Evolutionary conservation across 148 eudicot species (phyloP), one percentile per base, ranked within the genome.

Genomic region (Rheum nobile): DNA sequence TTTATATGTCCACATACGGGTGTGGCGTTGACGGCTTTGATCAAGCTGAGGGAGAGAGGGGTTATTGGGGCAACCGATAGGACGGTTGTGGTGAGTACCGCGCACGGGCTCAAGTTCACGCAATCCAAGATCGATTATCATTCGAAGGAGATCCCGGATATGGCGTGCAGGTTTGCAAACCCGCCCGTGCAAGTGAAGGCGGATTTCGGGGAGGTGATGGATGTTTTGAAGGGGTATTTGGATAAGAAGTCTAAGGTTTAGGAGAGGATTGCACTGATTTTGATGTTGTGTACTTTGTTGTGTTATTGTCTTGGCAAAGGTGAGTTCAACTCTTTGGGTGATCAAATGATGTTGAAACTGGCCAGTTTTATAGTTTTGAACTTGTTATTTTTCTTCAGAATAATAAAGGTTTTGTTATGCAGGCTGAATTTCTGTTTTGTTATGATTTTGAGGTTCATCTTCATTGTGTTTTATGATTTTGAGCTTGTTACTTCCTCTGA

Each of bases 1-100:
- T 94, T 94, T 74, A 90, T 91, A 2, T 94, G 97, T 77, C 98
- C 98, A 2, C 98, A 94, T 71, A 94, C 98, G 5, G 98, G 98
- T 32, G 98, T 94, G 68, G 98, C 98, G 0, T 75, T 94, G 83
- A 83, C 89, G 1, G 97, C 97, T 8, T 75, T 94, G 86, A 44
- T 75, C 17, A 94, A 94, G 84, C 74, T 94, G 79, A 89, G 97
- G 79, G 80, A 83, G 7, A 85, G 83, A 2, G 97, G 97, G 61
- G 81, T 94, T 48, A 91, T 94, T 26, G 81, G 82, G 0, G 86
- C 90, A 0, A 86, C 81, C 8, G 96, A 92, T 71, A 79, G 96
- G 86, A 92, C 96, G 4, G 98, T 90, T 72, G 98, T 92, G 75
- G 98, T 90, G n/a, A 93, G 96, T 54, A 88, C 96, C 0, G 96